These are phyloP conservation scores for Erythrophleum fordii DNA, from an alignment of 306 rosid genomes.

Conservation along the genomic window DNA sequence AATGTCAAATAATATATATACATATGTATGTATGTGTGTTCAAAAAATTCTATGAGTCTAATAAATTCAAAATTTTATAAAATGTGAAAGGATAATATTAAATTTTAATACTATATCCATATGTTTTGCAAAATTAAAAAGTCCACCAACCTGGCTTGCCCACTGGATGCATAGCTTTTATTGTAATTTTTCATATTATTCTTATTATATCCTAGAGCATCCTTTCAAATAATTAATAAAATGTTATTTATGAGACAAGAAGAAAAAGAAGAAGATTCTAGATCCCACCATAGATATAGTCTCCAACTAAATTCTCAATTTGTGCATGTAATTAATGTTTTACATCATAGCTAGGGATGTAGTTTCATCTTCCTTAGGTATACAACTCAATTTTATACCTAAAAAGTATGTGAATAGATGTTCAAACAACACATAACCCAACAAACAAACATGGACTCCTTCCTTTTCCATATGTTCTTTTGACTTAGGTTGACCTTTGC, in stretches of 20 bases:
- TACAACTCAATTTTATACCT: conserved; percentile 52
- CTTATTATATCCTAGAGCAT: no score
- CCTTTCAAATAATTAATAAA: not conserved
- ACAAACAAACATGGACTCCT: conserved; percentile 64
- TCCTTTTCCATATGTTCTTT: conserved; percentile 54
- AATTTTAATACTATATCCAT: no score
- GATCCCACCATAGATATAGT: not conserved
- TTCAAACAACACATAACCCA: conserved; percentile 50
- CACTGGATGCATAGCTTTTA: no score
- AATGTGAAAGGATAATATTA: no score
- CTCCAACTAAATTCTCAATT: conserved; percentile 5
- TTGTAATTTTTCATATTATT: no score
- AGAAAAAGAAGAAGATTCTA: not conserved
- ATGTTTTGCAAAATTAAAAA: no score
- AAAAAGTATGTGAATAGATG: conserved; percentile 40
- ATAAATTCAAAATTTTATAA: no score
- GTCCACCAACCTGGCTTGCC: no score
- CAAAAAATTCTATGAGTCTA: no score
- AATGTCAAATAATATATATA: no score
- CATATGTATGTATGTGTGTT: no score
- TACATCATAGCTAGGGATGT: conserved; percentile 7
- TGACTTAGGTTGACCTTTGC: conserved; percentile 27
- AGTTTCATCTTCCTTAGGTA: conserved; percentile 47
- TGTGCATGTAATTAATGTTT: conserved; percentile 23
- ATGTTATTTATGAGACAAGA: not conserved